Conservation (phyloP, 2,329 filamentous ascomycete species). For the Nannizzia gypsea region DNA sequence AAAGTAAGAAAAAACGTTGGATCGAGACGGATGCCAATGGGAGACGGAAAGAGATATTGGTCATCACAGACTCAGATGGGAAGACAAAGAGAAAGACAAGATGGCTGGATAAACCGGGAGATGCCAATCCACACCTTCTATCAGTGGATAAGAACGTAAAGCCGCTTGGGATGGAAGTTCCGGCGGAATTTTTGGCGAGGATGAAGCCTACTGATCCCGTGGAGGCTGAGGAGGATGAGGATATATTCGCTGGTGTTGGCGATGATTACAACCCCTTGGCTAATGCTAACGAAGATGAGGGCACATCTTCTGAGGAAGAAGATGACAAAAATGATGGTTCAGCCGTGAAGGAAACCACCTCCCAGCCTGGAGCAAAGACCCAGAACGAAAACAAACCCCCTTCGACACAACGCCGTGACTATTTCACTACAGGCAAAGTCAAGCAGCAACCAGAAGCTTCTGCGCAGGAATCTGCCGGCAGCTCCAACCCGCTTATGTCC, state of each 20-base stretch:
- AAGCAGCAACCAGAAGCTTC: slow-evolving; percentile 21
- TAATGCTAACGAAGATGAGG: slow-evolving; percentile 39
- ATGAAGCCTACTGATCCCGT: slow-evolving; percentile 21
- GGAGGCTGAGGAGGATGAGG: slow-evolving; percentile 34
- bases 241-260: slow-evolving; percentile 52
- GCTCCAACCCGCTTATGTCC: slow-evolving; percentile 40
- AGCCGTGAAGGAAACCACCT: neutral
- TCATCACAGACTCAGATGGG: slow-evolving; percentile 48
- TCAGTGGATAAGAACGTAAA: slow-evolving; percentile 35
- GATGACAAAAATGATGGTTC: slow-evolving; percentile 15
- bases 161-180: slow-evolving; percentile 42
- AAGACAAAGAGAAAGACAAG: slow-evolving; percentile 50
- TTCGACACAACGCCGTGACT: slow-evolving; percentile 34
- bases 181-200: slow-evolving; percentile 31
- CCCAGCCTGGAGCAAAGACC: neutral
- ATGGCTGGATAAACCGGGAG: slow-evolving; percentile 36
- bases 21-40: slow-evolving; percentile 45
- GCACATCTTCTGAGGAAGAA: slow-evolving; percentile 33
- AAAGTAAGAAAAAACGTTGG: slow-evolving; percentile 37
- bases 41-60: slow-evolving; percentile 45
- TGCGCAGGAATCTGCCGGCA: slow-evolving; percentile 31
- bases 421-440: slow-evolving; percentile 29
- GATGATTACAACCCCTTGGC: slow-evolving; percentile 50
- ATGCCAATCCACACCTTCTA: slow-evolving; percentile 26
- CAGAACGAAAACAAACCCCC: neutral